Evolutionary conservation across 164 flowering plant species (phyloP).

Genomic region (Santalum album): DNA sequence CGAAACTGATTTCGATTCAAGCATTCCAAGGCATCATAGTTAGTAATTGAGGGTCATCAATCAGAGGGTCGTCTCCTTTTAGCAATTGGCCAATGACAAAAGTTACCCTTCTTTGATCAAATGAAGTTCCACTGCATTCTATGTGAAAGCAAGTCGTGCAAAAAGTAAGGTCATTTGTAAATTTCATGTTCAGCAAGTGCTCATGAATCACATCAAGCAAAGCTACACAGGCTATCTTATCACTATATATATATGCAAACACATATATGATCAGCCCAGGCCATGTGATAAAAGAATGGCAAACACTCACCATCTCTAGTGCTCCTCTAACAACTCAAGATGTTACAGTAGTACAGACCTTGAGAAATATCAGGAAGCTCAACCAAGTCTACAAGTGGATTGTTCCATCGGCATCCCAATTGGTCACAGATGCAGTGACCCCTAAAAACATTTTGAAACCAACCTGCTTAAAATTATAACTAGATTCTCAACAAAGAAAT

Average conservation of each 20-base stretch:
- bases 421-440: conserved; percentile 4
- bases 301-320: conserved; percentile 2
- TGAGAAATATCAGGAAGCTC: conserved; percentile 5
- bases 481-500: neutral
- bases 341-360: conserved; percentile 4
- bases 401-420: conserved; percentile 6
- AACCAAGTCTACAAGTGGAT: conserved; percentile 2
- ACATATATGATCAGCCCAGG: neutral
- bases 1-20: too few species aligned
- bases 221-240: too few species aligned
- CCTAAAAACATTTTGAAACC: conserved; percentile 5
- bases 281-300: neutral
- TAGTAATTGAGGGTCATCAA: too few species aligned
- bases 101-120: too few species aligned
- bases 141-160: too few species aligned
- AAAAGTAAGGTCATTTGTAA: too few species aligned
- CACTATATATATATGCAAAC: neutral
- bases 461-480: neutral
- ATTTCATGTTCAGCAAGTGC: too few species aligned
- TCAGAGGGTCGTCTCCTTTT: too few species aligned
- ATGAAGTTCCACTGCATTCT: too few species aligned
- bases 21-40: too few species aligned
- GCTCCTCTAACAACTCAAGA: conserved; percentile 4
- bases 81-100: too few species aligned
- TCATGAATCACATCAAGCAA: too few species aligned